A percentile compares a stretch with the other conserved stretches of the same genome.
Evolutionary conservation across 108 stramenopile genomes (phyloP).

Genomic region (Fistulifera pelliculosa): DNA sequence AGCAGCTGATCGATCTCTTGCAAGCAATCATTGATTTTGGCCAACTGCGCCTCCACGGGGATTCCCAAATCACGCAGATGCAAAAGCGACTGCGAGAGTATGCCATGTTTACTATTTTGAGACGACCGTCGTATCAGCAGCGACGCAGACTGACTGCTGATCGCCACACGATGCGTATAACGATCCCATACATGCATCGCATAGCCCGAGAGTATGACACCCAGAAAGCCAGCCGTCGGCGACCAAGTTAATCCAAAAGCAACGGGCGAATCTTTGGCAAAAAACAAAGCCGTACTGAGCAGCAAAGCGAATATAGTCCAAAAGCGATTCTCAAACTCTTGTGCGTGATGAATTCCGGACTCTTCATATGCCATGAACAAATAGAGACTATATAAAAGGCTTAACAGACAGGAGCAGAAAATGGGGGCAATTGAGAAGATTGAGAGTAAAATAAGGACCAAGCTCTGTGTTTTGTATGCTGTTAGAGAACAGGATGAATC

Average conservation of each 20-base stretch:
- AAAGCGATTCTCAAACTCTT: conserved; percentile 92
- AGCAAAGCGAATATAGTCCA: conserved; percentile 83
- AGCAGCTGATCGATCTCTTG: conserved; percentile 81
- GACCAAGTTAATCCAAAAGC: conserved; percentile 48
- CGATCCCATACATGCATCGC: conserved; percentile 84
- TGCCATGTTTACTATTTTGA: conserved; percentile 15
- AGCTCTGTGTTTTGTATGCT: conserved; percentile 19
- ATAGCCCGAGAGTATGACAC: conserved; percentile 61
- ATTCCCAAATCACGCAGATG: conserved; percentile 39
- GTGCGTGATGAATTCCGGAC: conserved; percentile 70
- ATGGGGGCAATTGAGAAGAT: conserved; percentile 77
- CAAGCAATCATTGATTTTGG: conserved; percentile 59
- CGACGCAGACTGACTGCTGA: conserved; percentile 32
- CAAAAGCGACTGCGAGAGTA: conserved; percentile 22
- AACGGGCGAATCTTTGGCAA: conserved; percentile 77
- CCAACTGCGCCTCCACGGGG: conserved; percentile 60
- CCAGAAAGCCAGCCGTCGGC: conserved; percentile 56
- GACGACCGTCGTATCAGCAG: conserved; percentile 40
- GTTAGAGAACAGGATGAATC: neutral
- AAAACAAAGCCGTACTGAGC: conserved; percentile 70
- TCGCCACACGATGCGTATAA: conserved; percentile 54
- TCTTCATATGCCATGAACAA: conserved; percentile 81
- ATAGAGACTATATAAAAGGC: conserved; percentile 69
- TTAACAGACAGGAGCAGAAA: conserved; percentile 58
- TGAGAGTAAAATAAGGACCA: conserved; percentile 53